Evolutionary conservation across 164 flowering plant genomes (phyloP).

Genomic region (Echeveria elegans): DNA sequence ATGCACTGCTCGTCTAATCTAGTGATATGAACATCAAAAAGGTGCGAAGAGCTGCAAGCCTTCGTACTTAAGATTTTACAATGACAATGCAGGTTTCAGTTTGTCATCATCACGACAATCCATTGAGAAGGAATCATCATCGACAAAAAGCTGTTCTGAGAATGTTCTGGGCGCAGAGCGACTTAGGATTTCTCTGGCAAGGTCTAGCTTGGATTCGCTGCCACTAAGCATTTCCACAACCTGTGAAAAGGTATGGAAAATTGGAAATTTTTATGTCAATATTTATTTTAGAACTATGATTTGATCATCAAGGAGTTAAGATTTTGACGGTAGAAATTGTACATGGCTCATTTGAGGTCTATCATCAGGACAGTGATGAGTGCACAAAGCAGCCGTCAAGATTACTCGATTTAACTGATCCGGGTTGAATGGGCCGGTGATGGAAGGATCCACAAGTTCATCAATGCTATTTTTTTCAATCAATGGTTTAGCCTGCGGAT

Average conservation of each 20-base stretch:
- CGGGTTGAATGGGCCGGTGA: constrained; percentile 15
- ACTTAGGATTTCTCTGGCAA: not conserved
- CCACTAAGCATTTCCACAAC: constrained; percentile 1
- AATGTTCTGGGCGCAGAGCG: not conserved
- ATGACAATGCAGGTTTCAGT: not conserved
- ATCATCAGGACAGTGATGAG: constrained; percentile 24
- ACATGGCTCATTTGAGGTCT: constrained; percentile 29
- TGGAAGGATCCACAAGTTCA: constrained; percentile 22
- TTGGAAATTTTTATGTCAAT: not conserved
- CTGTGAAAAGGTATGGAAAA: not conserved
- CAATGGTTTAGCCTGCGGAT: constrained; percentile 25
- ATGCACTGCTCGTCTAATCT: not conserved
- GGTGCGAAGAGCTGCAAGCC: not conserved
- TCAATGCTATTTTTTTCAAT: constrained; percentile 14
- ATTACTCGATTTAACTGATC: constrained; percentile 21
- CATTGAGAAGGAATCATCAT: not conserved
- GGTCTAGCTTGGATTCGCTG: not conserved
- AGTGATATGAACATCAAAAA: constrained; percentile 1
- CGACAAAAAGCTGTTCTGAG: not conserved
- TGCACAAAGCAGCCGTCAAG: constrained; percentile 26
- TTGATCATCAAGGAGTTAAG: not conserved
- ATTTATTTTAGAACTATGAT: not conserved
- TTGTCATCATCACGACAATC: not conserved
- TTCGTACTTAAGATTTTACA: not conserved
- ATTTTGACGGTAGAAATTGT: not conserved